These are phyloP conservation scores for Oenanthe javanica DNA, from an alignment of 140 eudicot species.

Conservation along the genomic window DNA sequence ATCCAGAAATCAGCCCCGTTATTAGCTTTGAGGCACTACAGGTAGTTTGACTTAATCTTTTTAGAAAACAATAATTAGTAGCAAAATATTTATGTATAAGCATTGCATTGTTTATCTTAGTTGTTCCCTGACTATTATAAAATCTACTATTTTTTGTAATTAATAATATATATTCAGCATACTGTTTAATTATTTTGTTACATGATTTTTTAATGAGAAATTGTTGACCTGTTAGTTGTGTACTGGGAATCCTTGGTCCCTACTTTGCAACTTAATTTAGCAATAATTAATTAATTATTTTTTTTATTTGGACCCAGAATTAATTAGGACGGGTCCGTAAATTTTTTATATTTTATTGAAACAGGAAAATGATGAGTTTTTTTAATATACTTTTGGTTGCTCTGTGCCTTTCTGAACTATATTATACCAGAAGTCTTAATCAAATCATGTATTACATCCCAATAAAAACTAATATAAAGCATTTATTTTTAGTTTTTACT, in stretches of 20 bases:
- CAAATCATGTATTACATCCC: too few species aligned
- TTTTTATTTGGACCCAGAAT: neutral
- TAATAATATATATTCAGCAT: neutral
- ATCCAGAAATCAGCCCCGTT: conserved; percentile 38
- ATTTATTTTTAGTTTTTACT: too few species aligned
- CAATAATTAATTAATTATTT: neutral
- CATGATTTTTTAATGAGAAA: neutral
- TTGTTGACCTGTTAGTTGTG: neutral
- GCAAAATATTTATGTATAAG: neutral
- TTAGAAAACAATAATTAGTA: neutral
- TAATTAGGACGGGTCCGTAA: neutral
- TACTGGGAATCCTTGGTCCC: neutral
- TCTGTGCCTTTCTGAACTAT: neutral
- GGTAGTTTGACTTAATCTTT: conserved; percentile 33
- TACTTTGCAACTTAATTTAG: neutral
- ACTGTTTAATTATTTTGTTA: neutral
- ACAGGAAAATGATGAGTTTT: neutral
- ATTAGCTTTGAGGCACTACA: conserved; percentile 79
- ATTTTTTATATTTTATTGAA: neutral
- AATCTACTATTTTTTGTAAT: neutral
- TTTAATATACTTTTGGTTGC: neutral
- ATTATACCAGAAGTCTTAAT: too few species aligned
- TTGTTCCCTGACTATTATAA: neutral
- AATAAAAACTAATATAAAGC: too few species aligned
- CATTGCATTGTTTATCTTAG: neutral